Evolutionary conservation across 2,329 filamentous ascomycete species (phyloP), one percentile per base, ranked within the genome.

Genomic region (Penicillium sp.): DNA sequence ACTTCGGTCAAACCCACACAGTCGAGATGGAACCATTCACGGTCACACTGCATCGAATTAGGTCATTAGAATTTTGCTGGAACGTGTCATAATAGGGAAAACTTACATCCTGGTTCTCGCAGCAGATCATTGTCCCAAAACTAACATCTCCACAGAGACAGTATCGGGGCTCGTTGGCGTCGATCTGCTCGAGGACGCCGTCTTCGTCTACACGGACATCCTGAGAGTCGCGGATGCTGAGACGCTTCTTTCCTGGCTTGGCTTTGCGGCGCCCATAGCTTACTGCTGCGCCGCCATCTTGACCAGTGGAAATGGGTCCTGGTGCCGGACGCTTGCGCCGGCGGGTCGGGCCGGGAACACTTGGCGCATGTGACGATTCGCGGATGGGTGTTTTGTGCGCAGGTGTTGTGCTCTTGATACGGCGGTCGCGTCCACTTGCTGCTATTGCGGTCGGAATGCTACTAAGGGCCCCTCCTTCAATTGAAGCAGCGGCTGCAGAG

Each of bases 21-120:
- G 35, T 78, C 76, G 45, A 87, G 77, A 64, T 87, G 85, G 67
- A 87, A 87, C 85, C 85, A 87, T 71, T 87, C 84, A 41, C 78
- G 81, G 59, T 86, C 82, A 69, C 85, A 87, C 79, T 86, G 60
- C n/a, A 38, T 51, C 25, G 34, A 16, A 39, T 68, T 59, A 71
- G 60, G 18, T 50, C 37, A 13, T 45, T 2, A 35, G 27, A 9
- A 12, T 37, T 5, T n/a, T 21, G 27, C 8, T 27, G 2, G 15
- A 35, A n/a, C 6, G 2, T 35, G 13, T 29, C 13, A 37, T 16
- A 35, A 46, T 6, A 32, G 27, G 38, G 53, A 47, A 67, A 46
- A 65, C 70, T 59, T 68, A 82, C 80, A 63, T 84, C 80, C 50
- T 80, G 79, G 62, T 86, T 83, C 62, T 87, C 84, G 65, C 85